Base-by-base conservation (phyloP, 148 eudicot genomes). In the Dianthus caryophyllus region DNA sequence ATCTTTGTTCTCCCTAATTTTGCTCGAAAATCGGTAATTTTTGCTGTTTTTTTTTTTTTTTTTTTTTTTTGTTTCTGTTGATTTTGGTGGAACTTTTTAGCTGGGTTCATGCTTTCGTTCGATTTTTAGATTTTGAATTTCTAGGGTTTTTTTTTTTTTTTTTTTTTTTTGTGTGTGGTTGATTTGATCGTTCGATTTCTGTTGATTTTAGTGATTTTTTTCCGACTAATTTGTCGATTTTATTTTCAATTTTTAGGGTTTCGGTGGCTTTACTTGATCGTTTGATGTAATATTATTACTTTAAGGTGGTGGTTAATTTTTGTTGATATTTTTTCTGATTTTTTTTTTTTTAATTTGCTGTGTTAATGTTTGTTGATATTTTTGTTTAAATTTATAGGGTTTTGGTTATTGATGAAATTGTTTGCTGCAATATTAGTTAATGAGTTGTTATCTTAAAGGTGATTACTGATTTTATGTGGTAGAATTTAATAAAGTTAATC, bases 11-110 rank as follows among this genome's bases (percentile, higher is more conserved):
- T 64, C 46, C 44, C 36, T 6, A 25, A n/a, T 36, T 7, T 51
- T 27, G 20, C 26, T 33, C 17, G 25, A 39, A 14, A 1, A 26
- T 73, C 44, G 76, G 77, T 73, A 67, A 49, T 39, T 64, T 72
- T 36, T 29, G 5, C 20, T 17, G 5, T 16, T 48, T 64, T 55
- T 14, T 21, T 5, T 2, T 5, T 17, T 24, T 1, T 55, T 15
- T 10, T 72, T 15, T 33, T 73, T 24, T 27, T 73, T 36, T 0
- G 33, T 25, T 65, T 46, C 33, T 22, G 13, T 31, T 14, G n/a
- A 2, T 56, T 33, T 33, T 33, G 38, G 11, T 33, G 38, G 11
- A 50, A 61, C 25, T 33, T n/a, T 50, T 33, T 33, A 33, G 17
- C 13, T 27, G 30, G 20, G n/a, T 64, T 71, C 1, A 12, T 61